Evolutionary conservation across 768 basidiomycete species (phyloP), one percentile per base, ranked within the genome.

Genomic region (Mycena crocata): DNA sequence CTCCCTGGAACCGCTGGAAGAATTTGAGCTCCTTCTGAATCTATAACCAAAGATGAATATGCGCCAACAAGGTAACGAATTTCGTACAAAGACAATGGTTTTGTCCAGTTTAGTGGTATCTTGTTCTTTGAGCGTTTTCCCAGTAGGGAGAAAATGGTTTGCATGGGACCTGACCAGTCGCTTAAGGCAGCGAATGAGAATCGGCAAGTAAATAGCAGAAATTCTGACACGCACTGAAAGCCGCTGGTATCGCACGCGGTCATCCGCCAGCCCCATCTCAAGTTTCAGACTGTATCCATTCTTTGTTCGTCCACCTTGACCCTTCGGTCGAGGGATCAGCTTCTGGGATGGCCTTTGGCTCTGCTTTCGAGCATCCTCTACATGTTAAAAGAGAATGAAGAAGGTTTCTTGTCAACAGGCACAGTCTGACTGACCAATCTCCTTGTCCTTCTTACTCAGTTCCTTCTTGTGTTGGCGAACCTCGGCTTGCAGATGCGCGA

Each of bases 1-100:
- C 57, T 1, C 46, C 59, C n/a, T 61, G 59, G 31, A 50, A 61
- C 4, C 59, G 48, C 3, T 28, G 57, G 44, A 58, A 45, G 31
- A 32, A 46, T 14, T 31, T 31, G 2, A 60, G 3, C 8, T 50
- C 48, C 2, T n/a, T 12, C 8, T 28, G 17, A 40, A 60, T 60
- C 58, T 60, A 26, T 39, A 9, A 37, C 2, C 5, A 48, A 12
- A 9, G 23, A 26, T 10, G 30, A 26, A 14, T 28, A 14, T 28
- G 6, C 17, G 40, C 1, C 15, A 5, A 49, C 21, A 17, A 21
- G 6, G 37, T 13, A 21, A 28, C 5, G 31, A 4, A 32, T 12
- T 34, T 8, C 49, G 14, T 14, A 51, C 59, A 7, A 49, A 12
- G 4, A 3, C 2, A 30, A 35, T 31, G 3, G 34, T 19, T 14